Base-by-base conservation (phyloP, 2,329 filamentous ascomycete genomes). In the Pseudophaeomoniella oleicola region DNA sequence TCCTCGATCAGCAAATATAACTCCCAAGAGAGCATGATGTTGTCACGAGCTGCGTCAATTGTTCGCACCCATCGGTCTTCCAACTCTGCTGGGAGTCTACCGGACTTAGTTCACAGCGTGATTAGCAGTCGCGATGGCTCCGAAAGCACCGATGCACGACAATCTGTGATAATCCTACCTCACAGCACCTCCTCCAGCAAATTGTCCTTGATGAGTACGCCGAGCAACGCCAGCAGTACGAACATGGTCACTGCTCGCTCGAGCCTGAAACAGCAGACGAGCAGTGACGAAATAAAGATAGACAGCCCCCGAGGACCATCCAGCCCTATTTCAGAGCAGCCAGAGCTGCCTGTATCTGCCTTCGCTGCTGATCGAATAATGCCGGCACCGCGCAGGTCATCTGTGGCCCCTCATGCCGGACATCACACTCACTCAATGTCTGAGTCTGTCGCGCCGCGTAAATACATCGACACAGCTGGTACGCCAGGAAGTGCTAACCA, bases 1-100 rank as follows among this genome's bases (percentile, higher is more conserved):
- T 62, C 65, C 3, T 64, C 63, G 12, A 62, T 67, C 33, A 71
- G 67, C 57, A 69, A 69, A 42, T 64, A 63, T 44, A 69, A 66
- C 47, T 71, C 67, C 5, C 66, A 70, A 37, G 67, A 71, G 46
- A 70, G 66, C 46, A 61, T 69, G 42, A 57, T 69, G 22, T 53
- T 66, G 37, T 69, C 66, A 4, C 57, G 57, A 19, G 57, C 59
- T 6, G 55, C 57, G 16, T 63, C 60, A 1, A 54, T 60, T 35
- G 56, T 54, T 22, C 59, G 58, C 33, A 62, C 62, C 40, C 61
- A 62, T 44, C 60, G 59, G 35, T 63, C 60, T 5, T 62, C 59
- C 3, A 49, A 59, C 15, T 64, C 61, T 3, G 56, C 58, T 5
- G 53, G 49, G 18, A 63, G 59, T 39, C 55, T 64, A 12, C 61